phyloP scores from a whole-genome alignment of 495 filamentous ascomycete species.

The Endocarpon pusillum region DNA sequence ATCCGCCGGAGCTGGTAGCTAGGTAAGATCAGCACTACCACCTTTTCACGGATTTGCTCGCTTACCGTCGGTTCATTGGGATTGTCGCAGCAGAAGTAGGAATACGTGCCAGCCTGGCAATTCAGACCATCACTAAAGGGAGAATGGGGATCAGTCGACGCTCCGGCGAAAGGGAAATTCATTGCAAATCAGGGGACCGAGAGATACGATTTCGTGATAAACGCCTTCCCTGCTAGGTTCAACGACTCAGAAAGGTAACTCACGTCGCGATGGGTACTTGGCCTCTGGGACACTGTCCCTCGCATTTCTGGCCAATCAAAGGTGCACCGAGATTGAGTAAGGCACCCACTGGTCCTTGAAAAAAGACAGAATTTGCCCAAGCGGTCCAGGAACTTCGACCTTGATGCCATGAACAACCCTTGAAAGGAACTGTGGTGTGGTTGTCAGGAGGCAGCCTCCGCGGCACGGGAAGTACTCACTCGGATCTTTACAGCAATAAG shows the following conservation, averaged over 20 bases:
- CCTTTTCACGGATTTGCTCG: too few species aligned
- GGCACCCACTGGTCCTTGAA: too few species aligned
- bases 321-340: too few species aligned
- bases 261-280: not conserved
- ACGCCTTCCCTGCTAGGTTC: too few species aligned
- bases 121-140: not conserved
- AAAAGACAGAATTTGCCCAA: not conserved
- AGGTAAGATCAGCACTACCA: too few species aligned
- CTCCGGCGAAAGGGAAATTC: too few species aligned
- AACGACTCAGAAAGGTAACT: too few species aligned
- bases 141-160: too few species aligned
- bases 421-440: not conserved
- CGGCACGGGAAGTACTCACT: too few species aligned
- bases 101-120: not conserved
- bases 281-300: not conserved
- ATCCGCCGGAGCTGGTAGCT: not conserved
- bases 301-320: not conserved
- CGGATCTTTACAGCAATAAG: not conserved
- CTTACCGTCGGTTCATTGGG: not conserved
- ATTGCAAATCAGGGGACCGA: too few species aligned
- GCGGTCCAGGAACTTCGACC: not conserved
- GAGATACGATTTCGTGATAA: too few species aligned
- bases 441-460: too few species aligned
- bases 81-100: not conserved
- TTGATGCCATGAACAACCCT: not conserved